These are phyloP conservation scores for Fusarium coicis DNA, from an alignment of 2,329 filamentous ascomycete species.

Conservation along the genomic window DNA sequence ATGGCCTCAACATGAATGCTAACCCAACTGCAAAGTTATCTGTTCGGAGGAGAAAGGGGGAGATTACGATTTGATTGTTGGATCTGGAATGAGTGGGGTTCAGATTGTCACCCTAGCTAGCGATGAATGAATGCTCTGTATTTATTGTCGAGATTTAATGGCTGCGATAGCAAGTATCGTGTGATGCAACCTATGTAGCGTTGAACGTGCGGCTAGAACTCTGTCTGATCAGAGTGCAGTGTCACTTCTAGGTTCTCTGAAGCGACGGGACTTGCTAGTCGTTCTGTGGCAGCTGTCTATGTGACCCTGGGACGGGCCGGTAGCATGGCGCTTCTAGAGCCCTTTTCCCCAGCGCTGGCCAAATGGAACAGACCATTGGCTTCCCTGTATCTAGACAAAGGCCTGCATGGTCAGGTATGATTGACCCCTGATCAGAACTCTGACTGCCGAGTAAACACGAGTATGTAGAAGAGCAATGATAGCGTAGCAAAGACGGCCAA, in stretches of 20 bases:
- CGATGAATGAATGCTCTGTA: background rate
- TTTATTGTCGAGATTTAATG: background rate
- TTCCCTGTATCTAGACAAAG: background rate
- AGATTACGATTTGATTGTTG: background rate
- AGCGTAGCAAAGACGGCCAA: background rate
- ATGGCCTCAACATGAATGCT: background rate
- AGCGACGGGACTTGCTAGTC: background rate
- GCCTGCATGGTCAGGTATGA: fast-evolving
- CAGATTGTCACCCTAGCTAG: background rate
- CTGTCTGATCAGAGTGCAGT: fast-evolving
- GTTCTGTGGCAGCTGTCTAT: background rate
- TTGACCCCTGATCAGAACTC: background rate
- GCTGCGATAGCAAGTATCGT: fast-evolving
- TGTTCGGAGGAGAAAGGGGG: background rate
- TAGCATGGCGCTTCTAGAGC: fast-evolving
- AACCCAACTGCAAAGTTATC: background rate
- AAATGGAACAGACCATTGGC: fast-evolving
- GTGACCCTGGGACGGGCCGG: background rate
- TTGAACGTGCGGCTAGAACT: fast-evolving
- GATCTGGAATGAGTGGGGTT: fast-evolving
- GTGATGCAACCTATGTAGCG: fast-evolving
- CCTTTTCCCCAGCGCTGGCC: fast-evolving
- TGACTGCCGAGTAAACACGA: background rate
- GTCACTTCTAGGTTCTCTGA: fast-evolving
- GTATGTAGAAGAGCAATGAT: background rate